Evolutionary conservation across 495 filamentous ascomycete species (phyloP).

Genomic region (Tuber calosporum): DNA sequence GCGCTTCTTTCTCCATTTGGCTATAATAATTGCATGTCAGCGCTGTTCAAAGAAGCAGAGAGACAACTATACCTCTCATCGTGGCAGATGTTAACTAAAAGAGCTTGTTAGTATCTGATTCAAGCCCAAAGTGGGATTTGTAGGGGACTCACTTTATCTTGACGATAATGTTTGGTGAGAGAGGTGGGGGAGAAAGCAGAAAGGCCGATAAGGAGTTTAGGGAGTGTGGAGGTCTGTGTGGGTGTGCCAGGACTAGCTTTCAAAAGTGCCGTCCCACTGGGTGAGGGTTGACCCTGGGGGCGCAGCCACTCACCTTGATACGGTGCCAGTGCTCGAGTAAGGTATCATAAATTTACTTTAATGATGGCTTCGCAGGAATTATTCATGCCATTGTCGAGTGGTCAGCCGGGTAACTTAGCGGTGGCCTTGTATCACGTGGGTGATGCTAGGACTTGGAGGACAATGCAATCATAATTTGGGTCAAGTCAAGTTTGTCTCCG

Average conservation of each 20-base stretch:
- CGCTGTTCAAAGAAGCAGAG: conserved; percentile 13
- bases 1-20: conserved; percentile 43
- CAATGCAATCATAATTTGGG: not conserved
- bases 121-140: not conserved
- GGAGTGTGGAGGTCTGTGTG: not conserved
- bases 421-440: not conserved
- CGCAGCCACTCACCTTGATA: not conserved
- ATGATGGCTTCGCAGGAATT: not conserved
- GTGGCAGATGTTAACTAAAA: conserved; percentile 1
- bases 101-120: not conserved
- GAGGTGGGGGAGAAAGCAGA: not conserved
- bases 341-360: no score
- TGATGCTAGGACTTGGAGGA: not conserved
- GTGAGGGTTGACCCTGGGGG: not conserved
- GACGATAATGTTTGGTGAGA: not conserved
- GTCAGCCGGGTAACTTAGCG: not conserved
- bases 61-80: not conserved
- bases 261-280: not conserved
- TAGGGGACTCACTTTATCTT: not conserved
- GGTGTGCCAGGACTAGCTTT: not conserved
- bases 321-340: no score
- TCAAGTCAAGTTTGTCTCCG: not conserved
- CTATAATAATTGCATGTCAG: conserved; percentile 36
- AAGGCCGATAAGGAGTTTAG: not conserved
- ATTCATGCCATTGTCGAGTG: not conserved